Base-by-base conservation (phyloP, 1,284 basidiomycete genomes). In the Sporisorium graminicola region DNA sequence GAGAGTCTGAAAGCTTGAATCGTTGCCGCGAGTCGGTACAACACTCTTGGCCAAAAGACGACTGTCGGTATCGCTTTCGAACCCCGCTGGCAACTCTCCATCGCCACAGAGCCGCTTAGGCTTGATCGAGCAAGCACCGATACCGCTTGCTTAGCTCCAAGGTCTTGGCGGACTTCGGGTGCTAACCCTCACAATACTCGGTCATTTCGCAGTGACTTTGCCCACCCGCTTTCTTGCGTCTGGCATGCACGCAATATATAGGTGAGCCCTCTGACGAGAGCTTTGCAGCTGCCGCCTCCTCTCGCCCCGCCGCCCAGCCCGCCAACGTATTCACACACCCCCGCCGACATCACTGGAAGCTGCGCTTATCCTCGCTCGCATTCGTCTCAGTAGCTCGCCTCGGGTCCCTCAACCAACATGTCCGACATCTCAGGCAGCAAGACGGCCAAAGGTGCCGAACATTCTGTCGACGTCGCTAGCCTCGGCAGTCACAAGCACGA, bases 381-480 rank as follows among this genome's bases (percentile, higher is more conserved):
- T 22, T n/a, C 10, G n/a, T 9, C 26, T 4, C 6, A 29, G 13
- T 6, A 50, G 16, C 16, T 18, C 16, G 16, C 8, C 5, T 40
- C 37, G 16, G 14, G n/a, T 31, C 18, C 27, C 24, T n/a, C 29
- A 20, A 14, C 52, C 42, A 50, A 2, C 29, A 68, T 68, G 66
- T 58, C 66, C 26, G 66, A 63, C 51, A n/a, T 26, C 13, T 54
- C 46, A 10, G 60, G 54, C 10, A 54, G 49, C 33, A 68, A 68
- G 33, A 13, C 20, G 18, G 22, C 26, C 43, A 56, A 68, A n/a
- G 42, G 20, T 6, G n/a, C n/a, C 40, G 43, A 43, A 3, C 66
- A 63, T n/a, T 63, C 59, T 2, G 29, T 56, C 22, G 60, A 68
- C 3, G 31, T 63, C 13, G 60, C 58, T 35, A 68, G 66, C 66